A percentile compares a stretch with the other conserved stretches of the same genome.
These are phyloP conservation scores for Agrocybe praecox DNA, from an alignment of 768 basidiomycete species.

Conservation along the genomic window DNA sequence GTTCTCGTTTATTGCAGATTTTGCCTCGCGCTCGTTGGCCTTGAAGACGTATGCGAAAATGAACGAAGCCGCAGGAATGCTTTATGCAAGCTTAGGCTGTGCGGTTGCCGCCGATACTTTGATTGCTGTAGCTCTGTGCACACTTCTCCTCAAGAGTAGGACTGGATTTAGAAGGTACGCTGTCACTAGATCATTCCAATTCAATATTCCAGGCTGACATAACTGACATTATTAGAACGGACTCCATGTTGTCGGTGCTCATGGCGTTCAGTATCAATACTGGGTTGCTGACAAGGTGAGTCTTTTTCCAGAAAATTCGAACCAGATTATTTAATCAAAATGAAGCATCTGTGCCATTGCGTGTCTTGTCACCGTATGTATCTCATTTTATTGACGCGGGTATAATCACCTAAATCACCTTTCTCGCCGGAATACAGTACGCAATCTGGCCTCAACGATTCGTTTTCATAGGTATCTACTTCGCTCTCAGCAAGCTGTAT, in stretches of 20 bases:
- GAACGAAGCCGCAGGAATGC: slow-evolving; percentile 12
- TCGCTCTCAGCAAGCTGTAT: slow-evolving; percentile 20
- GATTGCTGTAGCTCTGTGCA: slow-evolving; percentile 17
- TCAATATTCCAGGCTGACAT: neutral
- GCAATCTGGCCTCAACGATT: slow-evolving; percentile 20
- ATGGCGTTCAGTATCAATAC: slow-evolving; percentile 22
- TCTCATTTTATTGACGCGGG: too few relatives aligned
- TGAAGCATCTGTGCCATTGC: slow-evolving; percentile 15
- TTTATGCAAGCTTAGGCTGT: slow-evolving; percentile 14
- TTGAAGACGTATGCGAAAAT: slow-evolving; percentile 7
- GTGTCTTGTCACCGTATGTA: slow-evolving; percentile 16
- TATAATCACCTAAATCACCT: neutral
- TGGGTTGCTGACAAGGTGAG: slow-evolving; percentile 18
- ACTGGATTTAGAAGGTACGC: slow-evolving; percentile 17
- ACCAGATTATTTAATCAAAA: neutral
- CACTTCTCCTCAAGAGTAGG: slow-evolving; percentile 13
- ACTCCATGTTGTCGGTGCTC: slow-evolving; percentile 12
- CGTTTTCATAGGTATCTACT: slow-evolving; percentile 21
- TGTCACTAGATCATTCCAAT: too few relatives aligned
- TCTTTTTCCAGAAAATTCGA: too few relatives aligned
- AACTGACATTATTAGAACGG: slow-evolving; percentile 9
- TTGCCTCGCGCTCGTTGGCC: slow-evolving; percentile 5
- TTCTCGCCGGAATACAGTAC: slow-evolving; percentile 3
- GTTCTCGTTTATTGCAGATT: neutral
- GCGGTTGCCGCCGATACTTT: slow-evolving; percentile 15